Base-by-base conservation (phyloP, 1,139 yeast species). In the Saccharomyces pastorianus region DNA sequence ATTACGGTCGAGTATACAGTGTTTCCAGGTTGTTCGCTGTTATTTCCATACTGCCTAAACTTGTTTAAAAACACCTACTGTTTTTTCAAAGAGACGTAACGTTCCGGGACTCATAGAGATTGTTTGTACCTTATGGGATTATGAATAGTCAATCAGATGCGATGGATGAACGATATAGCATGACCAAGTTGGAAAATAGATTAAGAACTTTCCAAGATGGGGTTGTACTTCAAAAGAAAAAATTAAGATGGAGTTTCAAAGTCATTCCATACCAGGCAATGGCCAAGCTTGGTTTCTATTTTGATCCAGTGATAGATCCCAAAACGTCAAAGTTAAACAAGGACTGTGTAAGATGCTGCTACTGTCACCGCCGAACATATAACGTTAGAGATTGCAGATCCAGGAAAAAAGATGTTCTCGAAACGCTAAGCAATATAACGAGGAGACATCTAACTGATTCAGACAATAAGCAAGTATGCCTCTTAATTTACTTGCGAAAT, bases 281-380 rank as follows among this genome's bases (percentile, higher is more conserved):
- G 76, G 88, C 89, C 1, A 77, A 76, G 38, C 76, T 81, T 28
- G 96, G 96, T 0, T 88, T 88, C 67, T 83, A 76, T 64, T 87
- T 77, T 67, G 75, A 81, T 13, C 95, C 96, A 1, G 48, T 54
- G 6, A 54, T 51, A 6, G 59, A 58, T 47, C 34, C 54, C 1
- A 47, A 51, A 1, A 47, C 51, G 3, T 57, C 54, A 11, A 52
- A 49, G 13, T 13, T 59, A 2, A 52, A 73, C 54, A 68, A 66
- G n/a, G 82, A 73, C 66, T 78, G 78, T 57, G 78, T 77, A 6
- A 74, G 82, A 1, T 89, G 96, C 65, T 78, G 76, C 50, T 74
- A 77, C 63, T 89, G 96, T 66, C 72, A 76, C 23, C 71, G 73
- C 56, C 72, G 73, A n/a, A 61, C 65, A 1, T 47, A 54, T 28